These are phyloP conservation scores for Tuber indicum DNA, from an alignment of 495 filamentous ascomycete genomes.

Conservation along the genomic window DNA sequence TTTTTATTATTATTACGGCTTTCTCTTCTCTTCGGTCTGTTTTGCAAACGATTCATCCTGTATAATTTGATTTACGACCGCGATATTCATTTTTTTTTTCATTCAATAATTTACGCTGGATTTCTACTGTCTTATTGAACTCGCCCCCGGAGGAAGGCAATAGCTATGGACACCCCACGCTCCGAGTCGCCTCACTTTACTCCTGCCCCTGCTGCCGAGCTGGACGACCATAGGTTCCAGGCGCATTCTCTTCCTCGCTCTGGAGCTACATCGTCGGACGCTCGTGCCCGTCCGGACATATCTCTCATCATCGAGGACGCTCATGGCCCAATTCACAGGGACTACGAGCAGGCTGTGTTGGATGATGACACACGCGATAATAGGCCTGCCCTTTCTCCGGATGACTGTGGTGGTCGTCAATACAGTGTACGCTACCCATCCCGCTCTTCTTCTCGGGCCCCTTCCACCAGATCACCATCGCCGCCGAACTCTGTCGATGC, in stretches of 20 bases:
- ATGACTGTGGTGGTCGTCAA: constrained; percentile 41
- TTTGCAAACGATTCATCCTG: neutral
- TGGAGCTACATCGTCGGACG: constrained; percentile 48
- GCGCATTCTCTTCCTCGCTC: constrained; percentile 53
- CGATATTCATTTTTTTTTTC: neutral
- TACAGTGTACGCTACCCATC: constrained; percentile 44
- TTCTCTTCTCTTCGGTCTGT: neutral
- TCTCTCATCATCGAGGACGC: constrained; percentile 45
- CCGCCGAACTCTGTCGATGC: constrained; percentile 97
- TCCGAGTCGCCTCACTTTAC: constrained; percentile 48
- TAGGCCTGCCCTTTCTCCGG: constrained; percentile 46
- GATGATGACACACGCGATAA: constrained; percentile 65
- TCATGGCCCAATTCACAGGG: constrained; percentile 53
- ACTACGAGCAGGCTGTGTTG: constrained; percentile 75
- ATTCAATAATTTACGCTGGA: neutral
- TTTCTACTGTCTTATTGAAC: neutral
- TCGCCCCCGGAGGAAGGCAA: neutral
- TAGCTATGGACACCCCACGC: constrained; percentile 52
- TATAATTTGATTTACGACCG: neutral
- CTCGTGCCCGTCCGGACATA: constrained; percentile 36
- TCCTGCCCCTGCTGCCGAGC: constrained; percentile 76
- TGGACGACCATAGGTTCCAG: constrained; percentile 90
- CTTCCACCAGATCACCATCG: constrained; percentile 56
- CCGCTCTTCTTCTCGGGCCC: constrained; percentile 50
- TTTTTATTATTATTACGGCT: neutral